Evolutionary conservation across 768 basidiomycete genomes (phyloP), one percentile per base, ranked within the genome.

Genomic region (Boletus pseudo-olivaceus): DNA sequence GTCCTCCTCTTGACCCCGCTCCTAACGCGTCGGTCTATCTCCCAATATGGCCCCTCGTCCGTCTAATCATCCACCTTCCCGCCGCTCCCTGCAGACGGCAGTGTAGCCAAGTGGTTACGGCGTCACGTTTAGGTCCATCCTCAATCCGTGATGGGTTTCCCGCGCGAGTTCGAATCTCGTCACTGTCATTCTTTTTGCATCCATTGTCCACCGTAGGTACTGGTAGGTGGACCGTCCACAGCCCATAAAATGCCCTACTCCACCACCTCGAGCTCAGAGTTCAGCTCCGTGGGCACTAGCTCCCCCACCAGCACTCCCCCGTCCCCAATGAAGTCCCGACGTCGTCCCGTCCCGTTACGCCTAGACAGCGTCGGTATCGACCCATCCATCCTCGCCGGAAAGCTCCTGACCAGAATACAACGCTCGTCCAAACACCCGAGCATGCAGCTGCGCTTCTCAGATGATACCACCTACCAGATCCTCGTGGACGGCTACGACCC

Each of bases 401-500:
- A 79, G 61, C 65, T 70, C 5, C 60, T 82, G 29, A 74, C 63
- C 10, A 67, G 68, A 17, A 73, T 75, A 40, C 63, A 65, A 6
- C 75, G 73, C 53, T 81, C 80, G 1, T 54, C 69, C 15, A 66
- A 59, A 26, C 81, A 82, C 56, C 80, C 80, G 1, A 67, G 68
- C 37, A 66, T 81, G 53, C 78, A 78, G n/a, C 67, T 82, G 35
- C 68, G 74, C 49, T 82, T 80, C 54, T 55, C 72, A 37, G 80
- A 81, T 60, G 60, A 70, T 14, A 73, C 75, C 5, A 57, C 67
- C 17, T 75, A 74, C 52, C 79, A 81, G 61, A 67, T 86, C 47
- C 77, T 78, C n/a, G 78, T 86, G 35, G 83, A 84, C 46, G 84
- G 84, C 3, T 85, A 86, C 65, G 72, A 83, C 58, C 84, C 84